Base-by-base conservation (phyloP, 768 basidiomycete genomes). In the Strobilomyces dryophilus region DNA sequence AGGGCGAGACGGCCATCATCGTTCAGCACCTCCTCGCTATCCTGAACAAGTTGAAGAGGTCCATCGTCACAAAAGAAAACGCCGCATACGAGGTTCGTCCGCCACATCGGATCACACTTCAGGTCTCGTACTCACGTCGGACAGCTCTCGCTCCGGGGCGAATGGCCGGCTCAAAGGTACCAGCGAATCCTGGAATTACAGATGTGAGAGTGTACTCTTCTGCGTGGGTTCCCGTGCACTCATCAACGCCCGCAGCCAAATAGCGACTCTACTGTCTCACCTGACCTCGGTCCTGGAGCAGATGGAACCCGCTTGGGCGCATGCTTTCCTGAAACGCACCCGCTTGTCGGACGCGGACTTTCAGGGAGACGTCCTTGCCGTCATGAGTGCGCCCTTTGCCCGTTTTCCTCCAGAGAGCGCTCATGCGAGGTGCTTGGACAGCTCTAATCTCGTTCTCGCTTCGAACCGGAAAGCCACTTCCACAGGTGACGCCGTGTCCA, bases 401-500 rank as follows among this genome's bases (percentile, higher is more conserved):
- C 11, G 26, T 8, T 3, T 17, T 45, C 32, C 9, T 54, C 8
- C 31, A 4, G 44, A 9, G 8, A 8, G n/a, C 0, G 17, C 54
- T 18, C n/a, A 10, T 32, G 15, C n/a, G 4, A 36, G n/a, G 35
- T 8, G 4, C 7, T 26, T 39, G 26, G 8, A n/a, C 26, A 90
- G 89, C 79, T 26, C 80, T 95, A 79, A 83, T 90, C 47, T 85
- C 90, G 0, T 84, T 83, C 0, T 79, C 88, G 8, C 72, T 95
- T 17, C 79, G 85, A 15, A 85, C 86, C 0, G 91, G 89, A 3
- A 73, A 94, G 93, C 83, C 92, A 0, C 73, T 94, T 3, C 92
- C 92, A 0, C 92, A 94, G 62, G 87, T 94, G 51, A 93, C 91
- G 4, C 90, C 92, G 0, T 87, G 85, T 59, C 91, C 83, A 2